Base-by-base conservation (phyloP, 805 yeast species). In the Lachancea thermotolerans region DNA sequence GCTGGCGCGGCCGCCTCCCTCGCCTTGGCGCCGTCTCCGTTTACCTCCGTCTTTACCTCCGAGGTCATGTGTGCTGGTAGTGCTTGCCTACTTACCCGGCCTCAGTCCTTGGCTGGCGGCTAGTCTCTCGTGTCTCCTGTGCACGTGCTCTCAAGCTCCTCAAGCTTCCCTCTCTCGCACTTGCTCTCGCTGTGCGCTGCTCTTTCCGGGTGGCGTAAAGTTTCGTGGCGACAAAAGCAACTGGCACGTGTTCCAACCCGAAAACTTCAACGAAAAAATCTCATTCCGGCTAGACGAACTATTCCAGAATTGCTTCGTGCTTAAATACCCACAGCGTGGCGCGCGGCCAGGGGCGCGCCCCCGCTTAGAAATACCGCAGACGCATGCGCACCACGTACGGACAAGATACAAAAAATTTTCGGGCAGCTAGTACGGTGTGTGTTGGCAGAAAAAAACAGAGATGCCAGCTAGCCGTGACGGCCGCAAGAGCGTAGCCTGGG, bases 11-110 rank as follows among this genome's bases (percentile, higher is more conserved):
- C 28, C 37, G 37, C 33, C 39, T 18, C n/a, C 35, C 32, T 29
- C 15, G 35, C 37, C 33, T 17, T 34, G 28, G n/a, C 17, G 38
- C 41, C 41, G 17, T 34, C 49, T 42, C 36, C 48, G 27, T 41
- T 44, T 30, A 30, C 33, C 14, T 57, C 63, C 43, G 56, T 21
- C 25, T 21, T 21, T 21, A 60, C 61, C 33, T 46, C 44, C 40
- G 48, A 60, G 48, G 44, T 45, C 50, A 31, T 32, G 42, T 30
- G 42, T 35, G n/a, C 34, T n/a, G 33, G 28, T 28, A 35, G 37
- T n/a, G 46, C 43, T 35, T 44, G 34, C 14, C 46, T 48, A 25
- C 49, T 52, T 31, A 50, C 52, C 49, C 47, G 50, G 43, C 46
- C 36, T 30, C 44, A 45, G 47, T 42, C 25, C 25, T 21, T 21